Conservation (phyloP, 2,329 filamentous ascomycete genomes). For the Pleochaeta shiraiana region DNA sequence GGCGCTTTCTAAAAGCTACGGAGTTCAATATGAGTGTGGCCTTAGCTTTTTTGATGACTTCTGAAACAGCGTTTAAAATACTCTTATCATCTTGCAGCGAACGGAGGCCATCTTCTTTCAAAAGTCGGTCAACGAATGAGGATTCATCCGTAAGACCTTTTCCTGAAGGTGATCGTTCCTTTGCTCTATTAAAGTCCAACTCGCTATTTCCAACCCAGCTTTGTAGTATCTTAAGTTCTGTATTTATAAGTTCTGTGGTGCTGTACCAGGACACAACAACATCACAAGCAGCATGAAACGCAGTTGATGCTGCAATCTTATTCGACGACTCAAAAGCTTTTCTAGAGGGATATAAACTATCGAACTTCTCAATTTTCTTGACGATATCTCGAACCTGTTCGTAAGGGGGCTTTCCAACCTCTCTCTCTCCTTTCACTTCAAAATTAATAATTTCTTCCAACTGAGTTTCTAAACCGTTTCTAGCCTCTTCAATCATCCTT, state of each 20-base stretch:
- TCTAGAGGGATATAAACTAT: conserved; percentile 66
- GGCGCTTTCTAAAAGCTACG: conserved; percentile 62
- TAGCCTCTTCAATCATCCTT: conserved; percentile 70
- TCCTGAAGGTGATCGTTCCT: conserved; percentile 42
- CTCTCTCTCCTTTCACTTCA: conserved; percentile 79
- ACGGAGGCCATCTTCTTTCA: conserved; percentile 90
- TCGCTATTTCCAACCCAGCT: conserved; percentile 96
- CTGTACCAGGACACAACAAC: conserved; percentile 94
- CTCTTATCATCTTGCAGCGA: conserved; percentile 75
- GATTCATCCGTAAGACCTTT: conserved; percentile 70
- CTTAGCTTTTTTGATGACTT: conserved; percentile 86
- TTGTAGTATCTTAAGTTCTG: conserved; percentile 72
- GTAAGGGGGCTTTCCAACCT: conserved; percentile 63
- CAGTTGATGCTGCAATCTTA: conserved; percentile 50
- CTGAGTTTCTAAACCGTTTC: conserved; percentile 45
- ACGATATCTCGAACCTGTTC: conserved; percentile 84
- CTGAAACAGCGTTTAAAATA: conserved; percentile 65
- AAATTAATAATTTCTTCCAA: conserved; percentile 86
- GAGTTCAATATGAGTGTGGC: conserved; percentile 74
- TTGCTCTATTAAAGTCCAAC: conserved; percentile 66
- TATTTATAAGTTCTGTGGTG: conserved; percentile 89
- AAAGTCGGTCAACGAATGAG: conserved; percentile 78
- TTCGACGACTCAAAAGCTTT: conserved; percentile 52
- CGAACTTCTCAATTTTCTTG: conserved; percentile 72
- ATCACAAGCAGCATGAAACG: conserved; percentile 66